phyloP scores from a whole-genome alignment of 1,284 basidiomycete species.

The Jaminaea rosea region DNA sequence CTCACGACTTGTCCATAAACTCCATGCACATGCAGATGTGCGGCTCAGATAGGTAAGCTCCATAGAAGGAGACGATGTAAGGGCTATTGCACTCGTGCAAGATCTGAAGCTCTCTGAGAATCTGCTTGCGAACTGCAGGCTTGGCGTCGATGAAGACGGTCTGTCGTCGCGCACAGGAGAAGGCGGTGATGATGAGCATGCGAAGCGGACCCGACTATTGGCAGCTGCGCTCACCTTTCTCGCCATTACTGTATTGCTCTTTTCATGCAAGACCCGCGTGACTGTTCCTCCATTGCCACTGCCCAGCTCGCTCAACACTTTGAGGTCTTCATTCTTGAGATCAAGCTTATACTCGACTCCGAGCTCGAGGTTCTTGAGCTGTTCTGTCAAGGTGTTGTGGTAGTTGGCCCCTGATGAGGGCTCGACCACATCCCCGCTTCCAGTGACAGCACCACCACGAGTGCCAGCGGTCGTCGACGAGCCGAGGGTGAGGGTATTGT shows the following conservation, averaged over 20 bases:
- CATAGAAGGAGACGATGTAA: conserved; percentile 92
- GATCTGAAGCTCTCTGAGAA: conserved; percentile 91
- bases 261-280: conserved; percentile 58
- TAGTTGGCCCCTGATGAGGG: conserved; percentile 26
- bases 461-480: background rate
- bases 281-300: conserved; percentile 98
- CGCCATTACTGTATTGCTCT: conserved; percentile 40
- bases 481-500: background rate
- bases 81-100: conserved; percentile 91
- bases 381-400: conserved; percentile 37
- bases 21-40: conserved; percentile 99
- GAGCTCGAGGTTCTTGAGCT: conserved; percentile 47
- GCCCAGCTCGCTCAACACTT: conserved; percentile 77
- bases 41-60: conserved; percentile 88
- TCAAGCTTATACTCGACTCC: conserved; percentile 49
- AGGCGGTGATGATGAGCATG: conserved; percentile 3
- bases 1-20: conserved; percentile 66
- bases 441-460: background rate
- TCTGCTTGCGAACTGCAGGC: conserved; percentile 92
- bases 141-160: conserved; percentile 97
- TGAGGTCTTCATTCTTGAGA: conserved; percentile 48
- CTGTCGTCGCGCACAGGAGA: too few relatives aligned
- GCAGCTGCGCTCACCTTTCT: conserved; percentile 28
- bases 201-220: background rate
- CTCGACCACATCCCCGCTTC: conserved; percentile 3